Base-by-base conservation (phyloP, 768 basidiomycete genomes). In the Pulveroboletus sp. region DNA sequence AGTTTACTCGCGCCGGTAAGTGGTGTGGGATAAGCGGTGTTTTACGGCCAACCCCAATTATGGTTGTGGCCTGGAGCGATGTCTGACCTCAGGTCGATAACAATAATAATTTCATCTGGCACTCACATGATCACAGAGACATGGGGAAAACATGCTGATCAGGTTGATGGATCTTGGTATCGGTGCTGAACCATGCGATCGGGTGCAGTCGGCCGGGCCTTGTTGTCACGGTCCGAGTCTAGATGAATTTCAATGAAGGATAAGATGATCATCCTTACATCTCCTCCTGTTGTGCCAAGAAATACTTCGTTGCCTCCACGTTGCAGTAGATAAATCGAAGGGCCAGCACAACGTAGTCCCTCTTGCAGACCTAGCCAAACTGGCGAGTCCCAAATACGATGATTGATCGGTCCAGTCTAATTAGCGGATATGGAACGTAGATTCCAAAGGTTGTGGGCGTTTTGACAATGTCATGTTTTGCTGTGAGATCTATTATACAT, bases 11-110 rank as follows among this genome's bases (percentile, higher is more conserved):
- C 36, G 19, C 43, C 24, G n/a, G n/a, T 9, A 9, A 12, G n/a
- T 13, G 22, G 22, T 37, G 35, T 32, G 32, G 19, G 17, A 29
- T 30, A 16, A n/a, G n/a, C n/a, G n/a, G n/a, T n/a, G 35, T 27
- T 45, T 57, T 56, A 47, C 49, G 49, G 31, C 13, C 30, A 38
- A 27, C 45, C 31, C 45, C 34, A 17, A 49, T 41, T 37, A 30
- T 26, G 26, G 22, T 23, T 27, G 20, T 29, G n/a, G n/a, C 12
- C 43, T 30, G 39, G 19, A 10, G 16, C 43, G 32, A 32, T 22
- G 23, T 22, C 17, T 29, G 32, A 23, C n/a, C 20, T 29, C n/a
- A n/a, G 14, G 27, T 41, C 17, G 43, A 34, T 20, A 26, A 16
- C 2, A 46, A 16, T 20, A 14, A 6, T 24, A 7, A 19, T 39